phyloP scores from a whole-genome alignment of 331 rosid species.

The Quercus phellos region DNA sequence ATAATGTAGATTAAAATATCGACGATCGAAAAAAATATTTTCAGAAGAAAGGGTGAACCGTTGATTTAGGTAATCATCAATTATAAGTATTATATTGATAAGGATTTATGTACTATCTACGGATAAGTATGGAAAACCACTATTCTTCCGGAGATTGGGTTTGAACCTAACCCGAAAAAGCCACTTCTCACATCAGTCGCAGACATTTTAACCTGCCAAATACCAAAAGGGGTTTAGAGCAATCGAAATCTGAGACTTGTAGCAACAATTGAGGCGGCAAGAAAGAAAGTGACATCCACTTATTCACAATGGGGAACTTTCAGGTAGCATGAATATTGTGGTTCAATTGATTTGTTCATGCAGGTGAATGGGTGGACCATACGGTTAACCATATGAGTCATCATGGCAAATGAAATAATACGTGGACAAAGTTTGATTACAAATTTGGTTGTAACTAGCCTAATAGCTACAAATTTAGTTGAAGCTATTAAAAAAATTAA shows the following conservation, averaged over 20 bases:
- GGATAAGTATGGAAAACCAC: not conserved
- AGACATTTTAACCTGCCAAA: not conserved
- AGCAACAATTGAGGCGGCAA: not conserved
- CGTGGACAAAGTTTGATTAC: no score
- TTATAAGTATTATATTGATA: not conserved
- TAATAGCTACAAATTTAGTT: no score
- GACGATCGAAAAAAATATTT: not conserved
- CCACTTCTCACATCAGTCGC: not conserved
- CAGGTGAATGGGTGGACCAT: not conserved
- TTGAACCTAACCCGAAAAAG: slow-evolving; percentile 9
- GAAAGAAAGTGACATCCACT: slow-evolving; percentile 9
- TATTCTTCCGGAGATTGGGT: not conserved
- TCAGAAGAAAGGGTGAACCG: not conserved
- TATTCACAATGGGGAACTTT: not conserved
- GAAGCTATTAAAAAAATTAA: no score
- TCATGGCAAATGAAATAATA: not conserved
- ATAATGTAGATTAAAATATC: not conserved
- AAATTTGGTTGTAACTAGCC: no score
- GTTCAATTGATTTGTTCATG: not conserved
- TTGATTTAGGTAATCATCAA: not conserved
- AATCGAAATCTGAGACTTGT: not conserved
- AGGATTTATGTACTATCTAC: not conserved
- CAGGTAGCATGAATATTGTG: not conserved
- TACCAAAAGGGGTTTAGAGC: not conserved
- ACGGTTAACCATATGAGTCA: not conserved